Evolutionary conservation across 495 filamentous ascomycete species (phyloP), one percentile per base, ranked within the genome.

Genomic region (Trypethelium eluteriae): DNA sequence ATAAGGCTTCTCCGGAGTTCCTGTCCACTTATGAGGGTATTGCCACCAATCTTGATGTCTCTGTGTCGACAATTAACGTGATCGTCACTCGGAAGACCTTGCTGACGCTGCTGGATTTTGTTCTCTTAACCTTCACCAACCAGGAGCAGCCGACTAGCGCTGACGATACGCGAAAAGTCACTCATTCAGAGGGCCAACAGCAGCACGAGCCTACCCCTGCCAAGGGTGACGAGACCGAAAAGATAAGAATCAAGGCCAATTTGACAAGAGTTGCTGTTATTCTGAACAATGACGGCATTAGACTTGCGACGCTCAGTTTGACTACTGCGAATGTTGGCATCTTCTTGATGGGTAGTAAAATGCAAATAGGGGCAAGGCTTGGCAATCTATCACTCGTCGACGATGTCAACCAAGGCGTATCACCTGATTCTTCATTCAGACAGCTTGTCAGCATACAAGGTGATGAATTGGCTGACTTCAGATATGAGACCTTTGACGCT

Each of bases 211-310:
- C 74, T 2, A 67, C 76, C 3, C 64, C 78, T 9, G 59, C 66
- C 72, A 74, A 50, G 47, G 49, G 67, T 25, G 67, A 72, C 18
- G 69, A 74, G 3, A 64, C 75, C 3, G 81, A 84, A 66, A 91
- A 89, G 69, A 85, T 91, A 68, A 84, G 87, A 32, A 92, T 98
- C 78, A 96, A 96, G 78, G 86, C 95, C 35, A 87, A 96, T 66
- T 79, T 98, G 56, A 92, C 96, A 78, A 94, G 90, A 79, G 95
- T 98, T 71, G 84, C 89, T 14, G 81, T 98, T 62, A 93, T 98
- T 69, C 83, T 98, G n/a, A 98, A 98, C 74, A 97, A 98, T 71
- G 94, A 98, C 73, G 95, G 94, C 3, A 96, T 98, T 63, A 87
- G 93, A 38, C 81, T 98, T 18, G 94, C 93, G 53, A 98, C 94